Conservation (phyloP, 208 protist genomes). For the Jaenimonas drosophilae region DNA sequence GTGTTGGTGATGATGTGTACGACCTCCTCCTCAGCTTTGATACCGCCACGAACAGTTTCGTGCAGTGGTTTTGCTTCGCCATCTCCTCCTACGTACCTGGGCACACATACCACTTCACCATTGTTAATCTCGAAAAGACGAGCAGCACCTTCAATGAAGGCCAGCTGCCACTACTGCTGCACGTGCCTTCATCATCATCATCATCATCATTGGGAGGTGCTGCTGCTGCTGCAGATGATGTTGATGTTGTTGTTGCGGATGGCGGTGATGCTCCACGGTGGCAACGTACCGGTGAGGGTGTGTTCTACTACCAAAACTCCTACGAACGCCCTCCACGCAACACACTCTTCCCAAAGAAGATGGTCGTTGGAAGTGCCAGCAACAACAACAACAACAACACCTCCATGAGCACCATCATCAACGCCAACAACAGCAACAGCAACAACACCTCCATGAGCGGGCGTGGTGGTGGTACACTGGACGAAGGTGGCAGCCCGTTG, state of each 20-base stretch:
- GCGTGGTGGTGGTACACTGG: background rate
- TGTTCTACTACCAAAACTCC: constrained; percentile 79
- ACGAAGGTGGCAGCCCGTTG: background rate
- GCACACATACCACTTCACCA: constrained; percentile 92
- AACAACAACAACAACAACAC: background rate
- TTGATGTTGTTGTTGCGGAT: too few relatives aligned
- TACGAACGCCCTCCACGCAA: constrained; percentile 44
- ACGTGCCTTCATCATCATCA: constrained; percentile 33
- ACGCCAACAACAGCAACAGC: background rate
- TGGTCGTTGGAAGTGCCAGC: background rate
- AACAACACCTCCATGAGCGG: background rate
- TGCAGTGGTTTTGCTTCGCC: constrained; percentile 97
- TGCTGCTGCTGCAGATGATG: too few relatives aligned
- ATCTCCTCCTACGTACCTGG: constrained; percentile 54
- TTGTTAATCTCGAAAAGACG: constrained; percentile 95
- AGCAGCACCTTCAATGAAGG: constrained; percentile 94
- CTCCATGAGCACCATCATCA: background rate
- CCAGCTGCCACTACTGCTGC: constrained; percentile 86
- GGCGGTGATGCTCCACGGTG: constrained; percentile 13
- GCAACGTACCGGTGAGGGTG: constrained; percentile 49
- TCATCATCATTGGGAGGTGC: too few relatives aligned
- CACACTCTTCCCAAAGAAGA: background rate
- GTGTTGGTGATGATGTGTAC: constrained; percentile 86
- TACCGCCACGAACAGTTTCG: constrained; percentile 91
- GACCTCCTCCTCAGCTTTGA: constrained; percentile 91